These are phyloP conservation scores for Phytophthora colocasiae DNA, from an alignment of 352 stramenopile genomes.

Conservation along the genomic window DNA sequence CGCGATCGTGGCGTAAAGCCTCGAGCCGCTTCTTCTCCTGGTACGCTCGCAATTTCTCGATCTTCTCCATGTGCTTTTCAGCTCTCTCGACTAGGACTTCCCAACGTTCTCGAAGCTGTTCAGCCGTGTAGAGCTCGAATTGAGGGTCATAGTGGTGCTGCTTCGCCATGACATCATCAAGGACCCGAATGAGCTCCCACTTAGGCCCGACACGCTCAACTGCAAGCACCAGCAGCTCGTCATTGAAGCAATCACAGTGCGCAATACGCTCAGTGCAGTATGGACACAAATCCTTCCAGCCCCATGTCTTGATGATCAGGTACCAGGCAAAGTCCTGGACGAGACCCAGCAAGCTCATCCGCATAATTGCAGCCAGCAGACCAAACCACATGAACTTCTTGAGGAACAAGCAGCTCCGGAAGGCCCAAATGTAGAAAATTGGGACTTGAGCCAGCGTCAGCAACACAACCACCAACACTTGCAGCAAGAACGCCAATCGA, in stretches of 20 bases:
- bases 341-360: constrained; percentile 62
- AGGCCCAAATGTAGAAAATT: constrained; percentile 76
- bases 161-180: constrained; percentile 60
- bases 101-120: constrained; percentile 70
- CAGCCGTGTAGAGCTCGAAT: constrained; percentile 60
- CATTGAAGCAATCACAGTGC: constrained; percentile 77
- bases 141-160: constrained; percentile 52
- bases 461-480: constrained; percentile 60
- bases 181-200: constrained; percentile 68
- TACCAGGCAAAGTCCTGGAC: constrained; percentile 66
- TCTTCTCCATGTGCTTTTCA: constrained; percentile 60
- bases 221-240: constrained; percentile 65
- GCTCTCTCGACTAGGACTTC: constrained; percentile 58
- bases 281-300: constrained; percentile 67
- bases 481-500: constrained; percentile 60
- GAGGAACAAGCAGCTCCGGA: constrained; percentile 67
- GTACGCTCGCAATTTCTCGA: constrained; percentile 64
- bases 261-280: constrained; percentile 70
- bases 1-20: constrained; percentile 35
- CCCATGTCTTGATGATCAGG: constrained; percentile 59
- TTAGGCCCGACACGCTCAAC: constrained; percentile 69
- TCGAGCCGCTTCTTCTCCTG: constrained; percentile 58
- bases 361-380: constrained; percentile 57
- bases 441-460: constrained; percentile 58
- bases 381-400: constrained; percentile 78